Conservation (phyloP, 2,329 filamentous ascomycete genomes). For the Hyphodiscus sp. region DNA sequence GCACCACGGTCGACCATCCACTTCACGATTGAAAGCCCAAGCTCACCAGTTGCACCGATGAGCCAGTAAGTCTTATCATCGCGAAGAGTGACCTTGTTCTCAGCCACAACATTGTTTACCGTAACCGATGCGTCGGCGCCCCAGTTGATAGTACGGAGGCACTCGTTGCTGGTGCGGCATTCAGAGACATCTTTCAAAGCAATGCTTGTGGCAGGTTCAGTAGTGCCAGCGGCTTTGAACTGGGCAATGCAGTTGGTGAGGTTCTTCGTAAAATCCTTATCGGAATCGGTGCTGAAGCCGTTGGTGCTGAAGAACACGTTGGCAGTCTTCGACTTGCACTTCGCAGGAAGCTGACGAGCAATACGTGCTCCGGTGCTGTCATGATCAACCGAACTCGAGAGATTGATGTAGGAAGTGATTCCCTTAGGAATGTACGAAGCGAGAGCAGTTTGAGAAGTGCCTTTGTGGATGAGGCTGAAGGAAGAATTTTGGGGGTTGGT, state of each 20-base stretch:
- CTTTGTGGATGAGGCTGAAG: conserved; percentile 3
- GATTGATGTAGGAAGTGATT: conserved; percentile 2
- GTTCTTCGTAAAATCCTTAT: background rate
- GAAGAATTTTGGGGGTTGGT: background rate
- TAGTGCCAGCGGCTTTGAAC: background rate
- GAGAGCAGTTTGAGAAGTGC: conserved; percentile 1
- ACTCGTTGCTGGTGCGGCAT: background rate
- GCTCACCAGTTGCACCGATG: conserved; percentile 21
- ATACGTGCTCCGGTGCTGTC: conserved; percentile 1
- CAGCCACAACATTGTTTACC: background rate
- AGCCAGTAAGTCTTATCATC: conserved; percentile 27
- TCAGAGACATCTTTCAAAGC: background rate
- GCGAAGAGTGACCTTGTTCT: background rate
- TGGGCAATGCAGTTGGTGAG: background rate
- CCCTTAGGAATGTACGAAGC: conserved; percentile 3
- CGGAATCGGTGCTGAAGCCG: background rate
- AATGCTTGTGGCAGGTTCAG: background rate
- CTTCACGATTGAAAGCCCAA: conserved; percentile 32
- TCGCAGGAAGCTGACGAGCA: conserved; percentile 4
- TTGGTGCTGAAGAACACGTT: conserved; percentile 1
- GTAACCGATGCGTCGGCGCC: background rate
- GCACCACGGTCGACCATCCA: conserved; percentile 37
- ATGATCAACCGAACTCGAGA: background rate
- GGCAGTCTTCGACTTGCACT: background rate
- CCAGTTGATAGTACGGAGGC: conserved; percentile 2